Evolutionary conservation across 192 early-diverging fungal genomes (phyloP), one percentile per base, ranked within the genome.

Genomic region (Gamsiella multidivaricata): DNA sequence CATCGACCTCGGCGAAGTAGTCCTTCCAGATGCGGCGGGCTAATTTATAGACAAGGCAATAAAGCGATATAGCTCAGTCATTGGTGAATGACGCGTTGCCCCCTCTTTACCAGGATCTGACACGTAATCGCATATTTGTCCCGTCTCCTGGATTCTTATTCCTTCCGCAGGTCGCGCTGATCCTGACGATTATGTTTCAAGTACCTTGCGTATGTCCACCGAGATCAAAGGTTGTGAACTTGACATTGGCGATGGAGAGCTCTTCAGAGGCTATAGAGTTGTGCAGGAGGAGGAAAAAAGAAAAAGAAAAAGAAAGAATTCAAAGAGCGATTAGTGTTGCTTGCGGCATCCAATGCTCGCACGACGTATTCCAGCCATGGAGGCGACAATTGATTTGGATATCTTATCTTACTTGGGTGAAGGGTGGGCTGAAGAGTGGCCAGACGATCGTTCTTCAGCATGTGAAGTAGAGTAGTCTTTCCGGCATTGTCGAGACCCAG

Each of bases 371-470:
- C 37, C 5, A 5, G 37, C 45, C 45, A 46, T 18, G 45, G 9
- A 46, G 9, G 12, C 45, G 9, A 18, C 45, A 39, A 12, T 9
- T 39, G 37, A 39, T 39, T 39, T 39, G 15, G 33, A 55, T 8
- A 34, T 34, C 45, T 9, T n/a, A 53, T 81, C 92, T 75, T 89
- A 96, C 95, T 99, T 60, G 97, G 97, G 81, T 99, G 96, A 83
- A 96, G 89, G 39, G 97, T 99, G 29, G 97, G 97, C 76, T 94
- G 91, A 36, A 97, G 87, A 51, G 93, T 92, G 34, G 95, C 95
- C 79, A 99, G 82, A 70, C 97, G 93, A 82, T 97, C 96, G 83
- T 96, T 99, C 89, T 99, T 99, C 73, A 99, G 88, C 94, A 99
- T 97, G 87, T 99, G 97, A 55, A 99, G 88, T 20, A 99, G 87